Conservation (phyloP, 2,329 filamentous ascomycete species). For the Parasarocladium wereldwijsianum region DNA sequence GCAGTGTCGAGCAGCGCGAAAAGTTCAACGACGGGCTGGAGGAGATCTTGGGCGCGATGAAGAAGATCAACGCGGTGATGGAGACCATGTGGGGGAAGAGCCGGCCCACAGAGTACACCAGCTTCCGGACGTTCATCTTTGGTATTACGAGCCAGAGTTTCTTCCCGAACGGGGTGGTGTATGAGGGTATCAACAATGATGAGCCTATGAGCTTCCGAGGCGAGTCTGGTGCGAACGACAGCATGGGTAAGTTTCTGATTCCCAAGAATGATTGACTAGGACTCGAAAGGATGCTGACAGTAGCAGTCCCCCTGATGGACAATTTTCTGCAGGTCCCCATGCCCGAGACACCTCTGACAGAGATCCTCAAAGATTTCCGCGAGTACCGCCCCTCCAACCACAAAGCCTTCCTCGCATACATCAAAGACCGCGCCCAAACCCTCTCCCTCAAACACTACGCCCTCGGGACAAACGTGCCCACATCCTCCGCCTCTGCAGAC, state of each 20-base stretch:
- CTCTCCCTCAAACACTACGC: slow-evolving; percentile 45
- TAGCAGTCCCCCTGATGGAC: slow-evolving; percentile 80
- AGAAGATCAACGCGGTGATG: slow-evolving; percentile 65
- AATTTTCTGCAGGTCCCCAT: slow-evolving; percentile 76
- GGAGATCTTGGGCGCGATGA: slow-evolving; percentile 41
- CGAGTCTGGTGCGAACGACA: slow-evolving; percentile 88
- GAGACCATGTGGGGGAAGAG: slow-evolving; percentile 87
- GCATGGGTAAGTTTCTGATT: slow-evolving; percentile 35
- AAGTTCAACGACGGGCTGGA: slow-evolving; percentile 50
- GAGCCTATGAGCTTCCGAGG: slow-evolving; percentile 67
- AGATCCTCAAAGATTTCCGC: slow-evolving; percentile 78
- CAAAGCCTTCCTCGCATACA: slow-evolving; percentile 65
- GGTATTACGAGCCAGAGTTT: slow-evolving; percentile 87
- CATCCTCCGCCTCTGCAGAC: slow-evolving; percentile 12
- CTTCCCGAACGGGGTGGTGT: slow-evolving; percentile 85
- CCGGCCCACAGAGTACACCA: slow-evolving; percentile 69
- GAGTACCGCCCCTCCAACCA: slow-evolving; percentile 83
- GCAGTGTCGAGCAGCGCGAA: slow-evolving; percentile 24
- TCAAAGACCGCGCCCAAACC: slow-evolving; percentile 34
- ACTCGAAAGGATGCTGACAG: background rate
- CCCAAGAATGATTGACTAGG: background rate
- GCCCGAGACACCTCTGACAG: slow-evolving; percentile 78
- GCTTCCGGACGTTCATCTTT: slow-evolving; percentile 93
- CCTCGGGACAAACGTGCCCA: slow-evolving; percentile 17
- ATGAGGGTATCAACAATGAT: slow-evolving; percentile 62